Conservation (phyloP, 805 yeast species). For the Vanderwaltozyma tropicalis region DNA sequence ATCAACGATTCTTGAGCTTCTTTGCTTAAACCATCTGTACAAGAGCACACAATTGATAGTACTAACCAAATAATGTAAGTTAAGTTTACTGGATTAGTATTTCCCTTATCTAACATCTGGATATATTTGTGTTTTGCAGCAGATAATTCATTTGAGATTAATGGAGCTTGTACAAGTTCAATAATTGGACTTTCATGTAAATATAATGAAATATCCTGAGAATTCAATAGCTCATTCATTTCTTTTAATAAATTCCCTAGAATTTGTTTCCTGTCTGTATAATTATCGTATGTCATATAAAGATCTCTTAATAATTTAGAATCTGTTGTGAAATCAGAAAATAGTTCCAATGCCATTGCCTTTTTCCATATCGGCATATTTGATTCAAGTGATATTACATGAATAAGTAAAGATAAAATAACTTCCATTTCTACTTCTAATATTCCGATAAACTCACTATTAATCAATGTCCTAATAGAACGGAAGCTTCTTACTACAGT, state of each 20-base stretch:
- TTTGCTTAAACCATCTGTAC: constrained; percentile 53
- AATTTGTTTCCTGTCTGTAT: constrained; percentile 47
- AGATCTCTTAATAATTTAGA: constrained; percentile 41
- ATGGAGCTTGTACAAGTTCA: constrained; percentile 19
- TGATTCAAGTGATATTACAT: constrained; percentile 50
- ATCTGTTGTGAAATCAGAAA: constrained; percentile 49
- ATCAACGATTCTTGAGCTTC: constrained; percentile 6
- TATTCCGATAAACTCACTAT: constrained; percentile 45
- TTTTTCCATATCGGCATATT: constrained; percentile 62
- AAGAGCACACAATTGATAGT: constrained; percentile 38
- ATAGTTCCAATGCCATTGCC: constrained; percentile 63
- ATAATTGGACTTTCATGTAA: constrained; percentile 30
- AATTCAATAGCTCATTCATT: constrained; percentile 29
- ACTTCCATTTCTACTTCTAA: constrained; percentile 75
- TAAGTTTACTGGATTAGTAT: constrained; percentile 59
- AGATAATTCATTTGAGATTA: constrained; percentile 36
- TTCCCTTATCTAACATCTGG: constrained; percentile 72
- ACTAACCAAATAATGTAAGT: constrained; percentile 54
- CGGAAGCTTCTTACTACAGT: constrained; percentile 68
- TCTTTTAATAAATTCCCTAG: constrained; percentile 43
- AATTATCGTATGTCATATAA: constrained; percentile 52
- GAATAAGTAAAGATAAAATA: constrained; percentile 63
- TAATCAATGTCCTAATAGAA: constrained; percentile 50
- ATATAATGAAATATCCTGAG: constrained; percentile 21
- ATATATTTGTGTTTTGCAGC: constrained; percentile 45